Conservation (phyloP, 768 basidiomycete genomes). For the Galerina marginata region DNA sequence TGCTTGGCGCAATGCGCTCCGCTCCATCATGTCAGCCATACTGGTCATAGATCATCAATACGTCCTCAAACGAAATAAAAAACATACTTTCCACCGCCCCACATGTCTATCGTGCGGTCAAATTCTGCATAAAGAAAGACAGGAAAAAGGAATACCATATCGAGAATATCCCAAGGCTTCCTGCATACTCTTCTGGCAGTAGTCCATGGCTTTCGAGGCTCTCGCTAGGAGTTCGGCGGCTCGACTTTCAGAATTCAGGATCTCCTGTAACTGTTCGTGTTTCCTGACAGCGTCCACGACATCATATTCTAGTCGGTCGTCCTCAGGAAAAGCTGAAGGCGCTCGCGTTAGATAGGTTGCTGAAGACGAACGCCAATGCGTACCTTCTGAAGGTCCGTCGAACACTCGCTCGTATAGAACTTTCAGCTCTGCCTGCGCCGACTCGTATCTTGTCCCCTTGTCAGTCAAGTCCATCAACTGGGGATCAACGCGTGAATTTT, state of each 20-base stretch:
- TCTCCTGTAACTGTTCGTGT: constrained; percentile 41
- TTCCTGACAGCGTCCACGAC: constrained; percentile 34
- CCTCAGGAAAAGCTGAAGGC: constrained; percentile 46
- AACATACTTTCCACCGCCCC: constrained; percentile 43
- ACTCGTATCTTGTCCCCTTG: constrained; percentile 35
- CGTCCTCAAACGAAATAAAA: constrained; percentile 1
- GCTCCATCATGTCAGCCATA: constrained; percentile 47
- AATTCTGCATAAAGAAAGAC: background rate
- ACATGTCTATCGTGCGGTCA: constrained; percentile 38
- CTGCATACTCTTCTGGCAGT: constrained; percentile 36
- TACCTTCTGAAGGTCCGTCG: constrained; percentile 49
- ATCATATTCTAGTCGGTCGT: constrained; percentile 47
- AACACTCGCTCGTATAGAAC: constrained; percentile 47
- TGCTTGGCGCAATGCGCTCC: constrained; percentile 42
- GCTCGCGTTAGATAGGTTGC: background rate
- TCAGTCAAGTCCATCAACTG: constrained; percentile 40
- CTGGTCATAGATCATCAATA: constrained; percentile 20
- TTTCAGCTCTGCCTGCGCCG: constrained; percentile 40
- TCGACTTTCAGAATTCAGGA: constrained; percentile 44
- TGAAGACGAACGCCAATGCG: background rate
- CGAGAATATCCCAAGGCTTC: constrained; percentile 47
- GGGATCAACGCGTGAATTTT: background rate
- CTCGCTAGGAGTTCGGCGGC: constrained; percentile 43
- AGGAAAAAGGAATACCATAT: constrained; percentile 34
- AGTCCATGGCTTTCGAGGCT: constrained; percentile 40